Percentiles rank a stretch among this genome's conserved stretches.
Conservation (phyloP, 768 basidiomycete species). For the Lactarius tabidus region DNA sequence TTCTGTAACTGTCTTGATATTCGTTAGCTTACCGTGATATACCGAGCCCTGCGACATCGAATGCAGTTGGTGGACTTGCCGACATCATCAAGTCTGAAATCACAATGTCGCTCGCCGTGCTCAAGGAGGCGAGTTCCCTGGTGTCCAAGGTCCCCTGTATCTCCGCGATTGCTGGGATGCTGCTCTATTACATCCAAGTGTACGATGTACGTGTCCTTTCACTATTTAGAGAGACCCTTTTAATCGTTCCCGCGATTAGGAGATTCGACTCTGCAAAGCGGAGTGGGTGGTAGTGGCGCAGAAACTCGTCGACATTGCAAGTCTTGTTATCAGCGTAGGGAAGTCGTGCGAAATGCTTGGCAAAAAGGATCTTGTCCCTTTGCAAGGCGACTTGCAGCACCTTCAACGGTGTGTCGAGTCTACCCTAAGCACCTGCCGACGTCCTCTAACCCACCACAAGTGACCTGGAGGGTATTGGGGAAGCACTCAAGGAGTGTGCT, state of each 20-base stretch:
- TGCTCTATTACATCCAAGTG: not conserved
- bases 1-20: too few relatives aligned
- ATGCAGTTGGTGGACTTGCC: too few relatives aligned
- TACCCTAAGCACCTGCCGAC: not conserved
- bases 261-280: not conserved
- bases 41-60: too few relatives aligned
- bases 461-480: not conserved
- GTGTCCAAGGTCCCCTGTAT: not conserved
- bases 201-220: not conserved
- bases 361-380: not conserved
- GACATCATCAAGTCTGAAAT: not conserved
- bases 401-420: not conserved
- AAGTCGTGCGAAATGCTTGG: not conserved
- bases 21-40: too few relatives aligned
- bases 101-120: not conserved
- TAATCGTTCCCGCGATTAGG: not conserved
- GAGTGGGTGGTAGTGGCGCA: conserved; percentile 1
- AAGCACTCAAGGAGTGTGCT: not conserved
- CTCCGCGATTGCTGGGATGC: not conserved
- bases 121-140: not conserved
- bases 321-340: not conserved
- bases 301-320: not conserved
- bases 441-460: not conserved
- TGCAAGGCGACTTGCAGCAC: not conserved
- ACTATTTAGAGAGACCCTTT: too few relatives aligned